These are phyloP conservation scores for Malus fusca DNA, from an alignment of 306 rosid species.

Conservation along the genomic window DNA sequence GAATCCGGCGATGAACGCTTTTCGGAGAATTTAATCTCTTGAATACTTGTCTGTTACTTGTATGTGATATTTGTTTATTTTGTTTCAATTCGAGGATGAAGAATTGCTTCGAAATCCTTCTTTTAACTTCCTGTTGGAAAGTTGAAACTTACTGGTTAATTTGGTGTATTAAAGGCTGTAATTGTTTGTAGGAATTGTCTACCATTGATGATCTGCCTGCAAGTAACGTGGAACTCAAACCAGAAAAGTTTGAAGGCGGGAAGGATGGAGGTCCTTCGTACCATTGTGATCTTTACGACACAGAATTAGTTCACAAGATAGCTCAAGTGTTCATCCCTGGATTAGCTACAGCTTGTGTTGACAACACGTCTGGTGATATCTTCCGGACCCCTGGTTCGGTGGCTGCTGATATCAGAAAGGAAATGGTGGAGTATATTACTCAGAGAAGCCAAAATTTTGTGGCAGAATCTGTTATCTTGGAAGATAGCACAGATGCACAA, in stretches of 20 bases:
- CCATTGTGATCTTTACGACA: conserved; percentile 58
- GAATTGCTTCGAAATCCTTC: not conserved
- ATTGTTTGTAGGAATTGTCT: conserved; percentile 34
- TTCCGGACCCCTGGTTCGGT: conserved; percentile 63
- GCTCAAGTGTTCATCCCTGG: conserved; percentile 78
- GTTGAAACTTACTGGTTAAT: not conserved
- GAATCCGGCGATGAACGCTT: not conserved
- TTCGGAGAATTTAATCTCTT: not conserved
- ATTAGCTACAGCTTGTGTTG: conserved; percentile 70
- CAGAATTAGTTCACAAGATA: conserved; percentile 56
- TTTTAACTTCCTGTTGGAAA: not conserved
- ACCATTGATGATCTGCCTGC: conserved; percentile 44
- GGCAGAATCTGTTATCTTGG: conserved; percentile 59
- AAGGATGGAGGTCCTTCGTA: conserved; percentile 36
- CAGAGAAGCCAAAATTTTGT: conserved; percentile 65
- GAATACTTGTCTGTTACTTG: not conserved
- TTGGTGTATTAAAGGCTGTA: not conserved
- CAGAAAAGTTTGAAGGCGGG: conserved; percentile 53
- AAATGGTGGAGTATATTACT: conserved; percentile 58
- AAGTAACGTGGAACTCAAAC: conserved; percentile 37
- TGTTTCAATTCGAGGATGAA: not conserved
- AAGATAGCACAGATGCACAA: conserved; percentile 43
- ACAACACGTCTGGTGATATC: conserved; percentile 60
- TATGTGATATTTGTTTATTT: not conserved
- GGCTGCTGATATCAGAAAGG: conserved; percentile 66